Evolutionary conservation across 1,284 basidiomycete genomes (phyloP).

Genomic region (Cutaneotrichosporon cutaneum): DNA sequence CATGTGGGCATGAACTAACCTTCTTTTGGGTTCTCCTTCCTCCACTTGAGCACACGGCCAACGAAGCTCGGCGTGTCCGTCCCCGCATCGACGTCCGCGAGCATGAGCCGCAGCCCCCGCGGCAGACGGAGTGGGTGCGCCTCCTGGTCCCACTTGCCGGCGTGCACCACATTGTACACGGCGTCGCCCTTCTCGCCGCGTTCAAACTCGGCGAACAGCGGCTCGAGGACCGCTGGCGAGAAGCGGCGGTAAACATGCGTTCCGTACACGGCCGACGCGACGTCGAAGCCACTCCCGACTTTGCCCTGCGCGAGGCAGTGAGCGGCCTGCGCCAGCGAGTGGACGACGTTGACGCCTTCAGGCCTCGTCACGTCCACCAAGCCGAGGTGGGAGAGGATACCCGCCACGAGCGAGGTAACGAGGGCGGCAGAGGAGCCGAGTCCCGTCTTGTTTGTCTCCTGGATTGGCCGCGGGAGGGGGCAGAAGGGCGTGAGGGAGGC

Average conservation of each 20-base stretch:
- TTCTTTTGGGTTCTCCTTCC: conserved; percentile 61
- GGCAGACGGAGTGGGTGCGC: conserved; percentile 74
- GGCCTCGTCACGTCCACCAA: conserved; percentile 57
- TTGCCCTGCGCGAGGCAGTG: conserved; percentile 98
- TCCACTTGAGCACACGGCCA: conserved; percentile 83
- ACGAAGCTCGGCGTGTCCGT: conserved; percentile 91
- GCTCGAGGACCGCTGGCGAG: conserved; percentile 66
- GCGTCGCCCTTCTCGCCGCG: conserved; percentile 26
- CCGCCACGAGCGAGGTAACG: conserved; percentile 89
- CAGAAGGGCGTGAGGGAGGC: conserved; percentile 69
- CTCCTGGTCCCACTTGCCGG: conserved; percentile 42
- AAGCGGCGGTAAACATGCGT: conserved; percentile 93
- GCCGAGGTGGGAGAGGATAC: conserved; percentile 74
- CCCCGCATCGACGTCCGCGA: conserved; percentile 90
- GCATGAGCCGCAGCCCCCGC: conserved; percentile 71
- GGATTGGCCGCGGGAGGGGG: conserved; percentile 66
- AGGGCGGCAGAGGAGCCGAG: conserved; percentile 95
- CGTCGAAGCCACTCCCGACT: conserved; percentile 95
- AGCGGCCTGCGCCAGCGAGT: conserved; percentile 92
- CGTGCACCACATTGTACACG: conserved; percentile 5
- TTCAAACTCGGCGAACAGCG: conserved; percentile 62
- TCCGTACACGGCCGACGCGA: conserved; percentile 89
- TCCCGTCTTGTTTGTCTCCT: conserved; percentile 93
- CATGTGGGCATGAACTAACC: conserved; percentile 55
- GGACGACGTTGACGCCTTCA: conserved; percentile 61